phyloP scores from a whole-genome alignment of 805 yeast genomes.

The Torulaspora microellipsoides region DNA sequence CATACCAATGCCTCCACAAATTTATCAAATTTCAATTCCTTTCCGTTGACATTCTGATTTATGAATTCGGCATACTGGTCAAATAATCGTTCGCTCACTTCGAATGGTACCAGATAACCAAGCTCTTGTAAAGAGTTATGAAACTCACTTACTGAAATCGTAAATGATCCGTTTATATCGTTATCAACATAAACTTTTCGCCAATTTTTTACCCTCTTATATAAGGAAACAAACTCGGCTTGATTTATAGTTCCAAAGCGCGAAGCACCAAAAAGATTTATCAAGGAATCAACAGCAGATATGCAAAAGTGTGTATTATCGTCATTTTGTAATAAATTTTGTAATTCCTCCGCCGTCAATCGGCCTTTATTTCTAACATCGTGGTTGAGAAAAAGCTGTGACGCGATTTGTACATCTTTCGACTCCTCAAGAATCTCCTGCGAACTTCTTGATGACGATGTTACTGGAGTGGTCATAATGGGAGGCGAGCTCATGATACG shows the following conservation, averaged over 20 bases:
- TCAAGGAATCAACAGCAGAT: conserved; percentile 34
- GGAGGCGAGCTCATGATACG: conserved; percentile 9
- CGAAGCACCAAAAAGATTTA: conserved; percentile 35
- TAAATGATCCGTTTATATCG: conserved; percentile 33
- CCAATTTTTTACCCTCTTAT: conserved; percentile 34
- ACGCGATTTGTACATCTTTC: conserved; percentile 28
- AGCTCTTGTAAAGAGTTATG: conserved; percentile 34
- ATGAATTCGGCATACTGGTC: conserved; percentile 35
- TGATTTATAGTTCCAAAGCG: conserved; percentile 34
- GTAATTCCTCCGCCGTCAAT: conserved; percentile 33
- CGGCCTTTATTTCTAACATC: conserved; percentile 31
- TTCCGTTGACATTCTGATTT: conserved; percentile 27
- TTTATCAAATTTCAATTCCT: conserved; percentile 64
- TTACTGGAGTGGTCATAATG: conserved; percentile 8
- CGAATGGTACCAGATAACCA: conserved; percentile 34
- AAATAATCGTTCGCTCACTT: conserved; percentile 33
- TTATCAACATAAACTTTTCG: conserved; percentile 35
- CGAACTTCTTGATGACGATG: conserved; percentile 10
- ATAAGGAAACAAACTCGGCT: conserved; percentile 32
- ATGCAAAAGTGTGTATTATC: conserved; percentile 32
- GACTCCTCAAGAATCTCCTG: conserved; percentile 16
- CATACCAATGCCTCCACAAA: conserved; percentile 79
- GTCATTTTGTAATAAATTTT: conserved; percentile 35
- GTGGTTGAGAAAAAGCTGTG: conserved; percentile 31
- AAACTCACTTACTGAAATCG: conserved; percentile 30